Evolutionary conservation across 768 basidiomycete genomes (phyloP).

Genomic region (Tylopilus plumbeoviolaceoides): DNA sequence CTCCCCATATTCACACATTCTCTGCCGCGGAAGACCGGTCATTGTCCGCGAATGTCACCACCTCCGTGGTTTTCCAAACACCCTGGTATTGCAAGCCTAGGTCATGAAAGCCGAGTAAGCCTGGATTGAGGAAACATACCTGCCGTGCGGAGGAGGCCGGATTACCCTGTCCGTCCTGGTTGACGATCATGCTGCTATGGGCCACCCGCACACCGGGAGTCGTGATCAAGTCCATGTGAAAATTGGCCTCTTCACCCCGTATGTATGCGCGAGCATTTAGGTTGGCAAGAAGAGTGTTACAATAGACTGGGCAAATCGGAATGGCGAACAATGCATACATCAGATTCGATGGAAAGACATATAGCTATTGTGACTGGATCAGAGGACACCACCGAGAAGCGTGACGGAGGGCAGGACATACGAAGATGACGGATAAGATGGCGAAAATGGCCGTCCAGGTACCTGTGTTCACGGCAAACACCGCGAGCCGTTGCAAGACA

Average conservation of each 20-base stretch:
- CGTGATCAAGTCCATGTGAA: not conserved
- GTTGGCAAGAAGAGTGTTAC: not conserved
- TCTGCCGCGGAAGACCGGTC: too few relatives aligned
- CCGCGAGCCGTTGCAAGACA: constrained; percentile 8
- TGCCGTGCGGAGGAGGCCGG: too few relatives aligned
- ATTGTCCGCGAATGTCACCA: too few relatives aligned
- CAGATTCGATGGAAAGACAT: not conserved
- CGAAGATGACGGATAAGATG: constrained; percentile 45
- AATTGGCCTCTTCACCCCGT: not conserved
- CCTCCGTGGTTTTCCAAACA: too few relatives aligned
- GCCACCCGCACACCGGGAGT: not conserved
- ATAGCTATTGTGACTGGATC: not conserved
- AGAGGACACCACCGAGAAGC: not conserved
- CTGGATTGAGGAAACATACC: too few relatives aligned
- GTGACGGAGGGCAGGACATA: not conserved
- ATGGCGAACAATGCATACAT: not conserved
- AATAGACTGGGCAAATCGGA: not conserved
- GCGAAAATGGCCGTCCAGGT: constrained; percentile 48
- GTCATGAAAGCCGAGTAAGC: too few relatives aligned
- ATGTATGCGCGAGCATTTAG: not conserved
- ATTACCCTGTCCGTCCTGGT: too few relatives aligned
- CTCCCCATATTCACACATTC: too few relatives aligned
- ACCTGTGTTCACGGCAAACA: constrained; percentile 21
- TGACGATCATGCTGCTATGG: not conserved
- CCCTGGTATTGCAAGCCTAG: too few relatives aligned